Percentiles rank a stretch among this genome's conserved stretches.
These are phyloP conservation scores for Trifolium dubium DNA, from an alignment of 306 rosid genomes.

Conservation along the genomic window DNA sequence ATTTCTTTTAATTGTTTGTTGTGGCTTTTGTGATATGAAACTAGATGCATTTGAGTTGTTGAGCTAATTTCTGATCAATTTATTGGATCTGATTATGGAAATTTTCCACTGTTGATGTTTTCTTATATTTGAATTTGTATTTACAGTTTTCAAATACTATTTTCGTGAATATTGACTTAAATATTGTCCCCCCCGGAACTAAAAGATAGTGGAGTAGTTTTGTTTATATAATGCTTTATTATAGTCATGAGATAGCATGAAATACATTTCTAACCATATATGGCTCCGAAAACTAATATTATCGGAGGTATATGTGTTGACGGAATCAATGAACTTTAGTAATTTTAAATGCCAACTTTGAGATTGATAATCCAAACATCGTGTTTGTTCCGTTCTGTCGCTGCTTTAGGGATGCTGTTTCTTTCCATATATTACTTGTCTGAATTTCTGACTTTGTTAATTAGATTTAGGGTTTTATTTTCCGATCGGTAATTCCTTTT, in stretches of 20 bases:
- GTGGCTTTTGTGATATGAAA: constrained; percentile 28
- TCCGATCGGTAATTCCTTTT: constrained; percentile 19
- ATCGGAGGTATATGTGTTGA: constrained; percentile 27
- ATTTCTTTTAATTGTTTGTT: constrained; percentile 10
- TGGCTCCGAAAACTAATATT: constrained; percentile 17
- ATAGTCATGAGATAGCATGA: constrained; percentile 28
- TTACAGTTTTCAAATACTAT: constrained; percentile 29
- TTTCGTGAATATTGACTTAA: not conserved
- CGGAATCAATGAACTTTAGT: constrained; percentile 12
- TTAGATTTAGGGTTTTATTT: constrained; percentile 15
- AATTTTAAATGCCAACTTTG: constrained; percentile 34
- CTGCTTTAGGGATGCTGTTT: constrained; percentile 16
- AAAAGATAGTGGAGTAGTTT: constrained; percentile 12
- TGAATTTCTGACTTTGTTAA: not conserved
- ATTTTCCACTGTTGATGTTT: constrained; percentile 5
- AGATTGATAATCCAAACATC: constrained; percentile 22
- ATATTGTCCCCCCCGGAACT: constrained; percentile 5
- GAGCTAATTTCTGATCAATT: constrained; percentile 15
- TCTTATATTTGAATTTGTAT: constrained; percentile 14
- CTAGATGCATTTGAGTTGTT: constrained; percentile 39
- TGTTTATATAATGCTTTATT: constrained; percentile 28
- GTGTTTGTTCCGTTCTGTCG: not conserved
- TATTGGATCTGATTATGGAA: constrained; percentile 20
- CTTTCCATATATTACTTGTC: constrained; percentile 27
- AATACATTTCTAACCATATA: constrained; percentile 32